Conservation (phyloP, 495 filamentous ascomycete species). For the Umbilicaria muhlenbergii region DNA sequence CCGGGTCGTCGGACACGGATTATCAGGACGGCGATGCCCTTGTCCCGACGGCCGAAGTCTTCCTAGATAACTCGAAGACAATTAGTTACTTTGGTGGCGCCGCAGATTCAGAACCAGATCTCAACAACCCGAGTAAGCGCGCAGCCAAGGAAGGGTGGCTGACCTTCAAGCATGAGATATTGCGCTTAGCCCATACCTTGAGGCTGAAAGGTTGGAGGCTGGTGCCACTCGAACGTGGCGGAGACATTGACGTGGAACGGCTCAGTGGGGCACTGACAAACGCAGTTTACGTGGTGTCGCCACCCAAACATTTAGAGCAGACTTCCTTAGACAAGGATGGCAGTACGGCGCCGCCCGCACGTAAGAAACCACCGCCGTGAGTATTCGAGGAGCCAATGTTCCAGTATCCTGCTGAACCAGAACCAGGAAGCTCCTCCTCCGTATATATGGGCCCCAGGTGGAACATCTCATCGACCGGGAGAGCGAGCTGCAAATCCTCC, state of each 20-base stretch:
- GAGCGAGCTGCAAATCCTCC: conserved; percentile 73
- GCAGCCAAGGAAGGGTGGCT: conserved; percentile 56
- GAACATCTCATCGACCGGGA: conserved; percentile 92
- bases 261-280: conserved; percentile 93
- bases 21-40: conserved; percentile 52
- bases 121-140: conserved; percentile 19
- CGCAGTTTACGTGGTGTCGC: conserved; percentile 83
- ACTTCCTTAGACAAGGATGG: conserved; percentile 20
- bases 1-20: conserved; percentile 63
- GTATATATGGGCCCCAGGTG: conserved; percentile 91
- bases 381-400: conserved; percentile 6
- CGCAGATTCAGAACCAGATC: conserved; percentile 24
- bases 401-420: conserved; percentile 5
- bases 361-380: conserved; percentile 39
- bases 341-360: conserved; percentile 19
- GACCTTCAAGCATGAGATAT: conserved; percentile 76
- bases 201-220: conserved; percentile 79
- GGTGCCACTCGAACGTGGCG: conserved; percentile 54
- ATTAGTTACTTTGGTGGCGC: conserved; percentile 53
- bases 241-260: conserved; percentile 62
- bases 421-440: conserved; percentile 62
- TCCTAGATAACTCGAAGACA: conserved; percentile 79
- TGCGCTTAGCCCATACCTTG: conserved; percentile 78
- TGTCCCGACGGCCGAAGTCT: conserved; percentile 62
- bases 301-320: conserved; percentile 42